These are phyloP conservation scores for Cercis canadensis DNA, from an alignment of 306 rosid genomes.

Conservation along the genomic window DNA sequence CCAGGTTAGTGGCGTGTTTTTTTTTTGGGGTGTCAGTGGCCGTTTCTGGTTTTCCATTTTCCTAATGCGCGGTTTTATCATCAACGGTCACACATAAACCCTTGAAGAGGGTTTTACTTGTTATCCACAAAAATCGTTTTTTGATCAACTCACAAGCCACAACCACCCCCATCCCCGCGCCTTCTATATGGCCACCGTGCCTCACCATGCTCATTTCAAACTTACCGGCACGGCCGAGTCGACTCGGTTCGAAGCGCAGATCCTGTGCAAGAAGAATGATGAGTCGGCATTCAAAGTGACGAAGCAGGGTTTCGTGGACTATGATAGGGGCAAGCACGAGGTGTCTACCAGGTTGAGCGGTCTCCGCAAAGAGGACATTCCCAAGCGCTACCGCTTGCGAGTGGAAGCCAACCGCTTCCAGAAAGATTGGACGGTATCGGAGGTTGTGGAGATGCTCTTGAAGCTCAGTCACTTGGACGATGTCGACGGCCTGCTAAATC, in stretches of 20 bases:
- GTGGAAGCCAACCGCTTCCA: slow-evolving; percentile 76
- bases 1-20: too few relatives aligned
- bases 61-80: too few relatives aligned
- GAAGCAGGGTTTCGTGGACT: slow-evolving; percentile 81
- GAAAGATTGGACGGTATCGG: slow-evolving; percentile 86
- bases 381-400: slow-evolving; percentile 62
- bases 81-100: neutral
- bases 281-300: slow-evolving; percentile 64
- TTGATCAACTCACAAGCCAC: neutral
- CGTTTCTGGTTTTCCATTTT: too few relatives aligned
- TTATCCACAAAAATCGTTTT: neutral
- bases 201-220: slow-evolving; percentile 28
- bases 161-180: neutral
- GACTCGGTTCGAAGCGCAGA: slow-evolving; percentile 21
- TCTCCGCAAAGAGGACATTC: slow-evolving; percentile 67
- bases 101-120: too few relatives aligned
- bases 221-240: slow-evolving; percentile 35
- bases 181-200: slow-evolving; percentile 50
- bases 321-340: slow-evolving; percentile 71
- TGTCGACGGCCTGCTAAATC: slow-evolving; percentile 74
- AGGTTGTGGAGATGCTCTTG: slow-evolving; percentile 63
- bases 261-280: slow-evolving; percentile 42
- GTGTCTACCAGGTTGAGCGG: slow-evolving; percentile 59
- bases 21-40: too few relatives aligned
- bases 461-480: slow-evolving; percentile 56